Evolutionary conservation across 164 flowering plant species (phyloP).

Genomic region (Aristolochia contorta): DNA sequence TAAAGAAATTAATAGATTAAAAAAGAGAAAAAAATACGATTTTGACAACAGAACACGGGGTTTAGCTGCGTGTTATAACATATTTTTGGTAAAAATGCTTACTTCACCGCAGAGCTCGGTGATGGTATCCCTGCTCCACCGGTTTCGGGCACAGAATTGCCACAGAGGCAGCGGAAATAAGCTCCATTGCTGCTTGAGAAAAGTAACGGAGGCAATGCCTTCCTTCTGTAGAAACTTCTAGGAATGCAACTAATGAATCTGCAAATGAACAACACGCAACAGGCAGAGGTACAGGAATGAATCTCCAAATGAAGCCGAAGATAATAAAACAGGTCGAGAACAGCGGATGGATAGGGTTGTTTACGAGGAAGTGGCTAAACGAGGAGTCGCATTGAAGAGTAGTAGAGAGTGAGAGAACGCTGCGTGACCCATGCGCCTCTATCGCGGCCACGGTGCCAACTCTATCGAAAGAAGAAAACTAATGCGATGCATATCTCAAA

Average conservation of each 20-base stretch:
- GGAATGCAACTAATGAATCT: too few relatives aligned
- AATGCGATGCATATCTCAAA: too few relatives aligned
- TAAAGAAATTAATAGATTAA: neutral
- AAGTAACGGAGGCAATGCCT: too few relatives aligned
- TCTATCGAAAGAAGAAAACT: too few relatives aligned
- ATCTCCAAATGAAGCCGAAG: neutral
- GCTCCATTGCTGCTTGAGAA: neutral
- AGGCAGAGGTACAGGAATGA: neutral
- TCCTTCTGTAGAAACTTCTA: too few relatives aligned
- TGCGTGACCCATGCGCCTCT: slow-evolving; percentile 1
- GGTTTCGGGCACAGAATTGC: neutral
- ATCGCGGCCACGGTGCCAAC: neutral
- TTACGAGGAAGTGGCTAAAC: neutral
- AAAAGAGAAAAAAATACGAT: too few relatives aligned
- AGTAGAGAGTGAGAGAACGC: neutral
- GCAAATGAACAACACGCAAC: neutral
- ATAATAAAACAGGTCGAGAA: neutral
- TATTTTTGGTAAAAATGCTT: too few relatives aligned
- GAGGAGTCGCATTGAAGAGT: neutral
- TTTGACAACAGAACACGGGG: too few relatives aligned
- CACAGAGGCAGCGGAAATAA: neutral
- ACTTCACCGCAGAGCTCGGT: neutral
- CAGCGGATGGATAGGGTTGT: neutral
- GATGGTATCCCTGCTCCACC: neutral
- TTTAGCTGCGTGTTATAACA: too few relatives aligned